A percentile compares a stretch with the other conserved stretches of the same genome.
phyloP scores from a whole-genome alignment of 108 stramenopile species.

The Nitzschia sp. region DNA sequence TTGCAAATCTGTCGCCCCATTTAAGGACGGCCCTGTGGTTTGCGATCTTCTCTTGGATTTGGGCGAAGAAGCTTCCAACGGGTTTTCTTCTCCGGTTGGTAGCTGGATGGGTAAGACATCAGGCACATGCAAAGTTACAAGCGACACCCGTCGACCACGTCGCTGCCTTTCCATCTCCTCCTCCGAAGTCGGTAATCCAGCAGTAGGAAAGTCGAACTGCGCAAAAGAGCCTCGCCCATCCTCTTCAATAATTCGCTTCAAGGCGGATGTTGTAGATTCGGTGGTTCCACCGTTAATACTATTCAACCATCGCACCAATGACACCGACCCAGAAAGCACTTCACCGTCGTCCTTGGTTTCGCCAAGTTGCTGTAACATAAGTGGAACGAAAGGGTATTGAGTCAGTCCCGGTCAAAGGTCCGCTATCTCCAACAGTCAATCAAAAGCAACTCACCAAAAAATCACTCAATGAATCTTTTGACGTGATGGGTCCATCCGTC shows the following conservation, averaged over 20 bases:
- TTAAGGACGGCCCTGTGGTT: neutral
- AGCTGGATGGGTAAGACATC: conserved; percentile 36
- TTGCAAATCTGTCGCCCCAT: neutral
- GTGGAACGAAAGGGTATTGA: too few relatives aligned
- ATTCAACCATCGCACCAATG: neutral
- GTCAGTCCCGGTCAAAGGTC: too few relatives aligned
- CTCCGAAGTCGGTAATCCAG: conserved; percentile 1
- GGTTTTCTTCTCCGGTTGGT: conserved; percentile 21
- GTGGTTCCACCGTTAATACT: neutral
- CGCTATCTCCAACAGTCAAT: too few relatives aligned
- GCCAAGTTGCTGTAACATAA: neutral
- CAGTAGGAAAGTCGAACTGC: conserved; percentile 22
- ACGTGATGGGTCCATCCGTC: neutral
- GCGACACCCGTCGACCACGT: conserved; percentile 1
- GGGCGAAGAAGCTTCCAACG: conserved; percentile 24
- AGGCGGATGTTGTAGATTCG: neutral
- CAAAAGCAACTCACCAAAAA: neutral
- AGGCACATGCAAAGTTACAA: conserved; percentile 8
- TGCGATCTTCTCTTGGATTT: neutral
- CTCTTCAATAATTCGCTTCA: conserved; percentile 10
- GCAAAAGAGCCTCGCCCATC: conserved; percentile 21
- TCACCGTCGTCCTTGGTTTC: neutral
- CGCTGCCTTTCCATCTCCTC: neutral
- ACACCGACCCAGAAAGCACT: neutral
- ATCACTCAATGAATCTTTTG: neutral